Percentiles rank a stretch among this genome's conserved stretches.
Evolutionary conservation across 108 stramenopile species (phyloP).

Genomic region (Ochromonas danica): DNA sequence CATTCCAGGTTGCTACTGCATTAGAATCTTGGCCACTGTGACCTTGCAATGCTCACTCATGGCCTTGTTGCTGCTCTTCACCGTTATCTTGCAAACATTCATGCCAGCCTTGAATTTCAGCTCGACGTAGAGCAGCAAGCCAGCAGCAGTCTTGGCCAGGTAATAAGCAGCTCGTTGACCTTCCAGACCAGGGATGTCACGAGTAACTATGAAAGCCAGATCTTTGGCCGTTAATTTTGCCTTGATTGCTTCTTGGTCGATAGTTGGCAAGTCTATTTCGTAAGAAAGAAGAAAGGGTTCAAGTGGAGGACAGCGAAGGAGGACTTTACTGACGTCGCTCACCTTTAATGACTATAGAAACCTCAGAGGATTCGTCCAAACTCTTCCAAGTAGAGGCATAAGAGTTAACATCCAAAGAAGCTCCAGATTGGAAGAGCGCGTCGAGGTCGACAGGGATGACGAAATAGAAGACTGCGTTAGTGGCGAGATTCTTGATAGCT

Average conservation of each 20-base stretch:
- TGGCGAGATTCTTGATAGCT: conserved; percentile 87
- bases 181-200: conserved; percentile 80
- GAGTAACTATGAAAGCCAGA: conserved; percentile 83
- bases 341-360: conserved; percentile 62
- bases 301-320: too few species aligned
- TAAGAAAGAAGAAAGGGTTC: too few species aligned
- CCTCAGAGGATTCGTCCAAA: conserved; percentile 60
- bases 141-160: conserved; percentile 70
- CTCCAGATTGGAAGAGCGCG: conserved; percentile 62
- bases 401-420: conserved; percentile 46
- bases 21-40: conserved; percentile 71
- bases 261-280: conserved; percentile 25
- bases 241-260: conserved; percentile 68
- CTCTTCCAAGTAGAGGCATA: conserved; percentile 50
- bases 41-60: conserved; percentile 71
- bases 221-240: conserved; percentile 72
- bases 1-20: neutral
- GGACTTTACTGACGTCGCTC: conserved; percentile 40
- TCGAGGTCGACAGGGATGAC: conserved; percentile 49
- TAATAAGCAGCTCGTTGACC: conserved; percentile 90
- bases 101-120: conserved; percentile 88
- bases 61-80: conserved; percentile 73
- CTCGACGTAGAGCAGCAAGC: conserved; percentile 74
- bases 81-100: conserved; percentile 81
- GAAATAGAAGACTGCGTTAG: conserved; percentile 73